phyloP scores from a whole-genome alignment of 2,329 filamentous ascomycete species.

The Ophiosphaerella korrae region DNA sequence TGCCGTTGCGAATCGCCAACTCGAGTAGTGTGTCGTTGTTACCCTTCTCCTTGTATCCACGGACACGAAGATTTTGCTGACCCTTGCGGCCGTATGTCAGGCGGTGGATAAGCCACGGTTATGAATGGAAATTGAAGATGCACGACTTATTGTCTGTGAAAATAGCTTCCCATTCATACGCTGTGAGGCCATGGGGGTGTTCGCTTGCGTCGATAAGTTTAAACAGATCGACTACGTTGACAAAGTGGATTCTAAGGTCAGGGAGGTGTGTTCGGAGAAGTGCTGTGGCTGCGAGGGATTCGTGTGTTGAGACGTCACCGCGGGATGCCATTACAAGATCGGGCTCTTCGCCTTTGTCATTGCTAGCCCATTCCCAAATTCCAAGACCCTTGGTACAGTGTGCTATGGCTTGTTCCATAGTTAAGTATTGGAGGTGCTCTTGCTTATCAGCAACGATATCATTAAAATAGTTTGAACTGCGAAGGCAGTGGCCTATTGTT shows the following conservation, averaged over 20 bases:
- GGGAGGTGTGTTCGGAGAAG: constrained; percentile 74
- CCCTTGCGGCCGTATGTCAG: constrained; percentile 77
- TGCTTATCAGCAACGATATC: constrained; percentile 82
- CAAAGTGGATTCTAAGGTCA: constrained; percentile 74
- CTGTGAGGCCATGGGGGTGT: constrained; percentile 71
- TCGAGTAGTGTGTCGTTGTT: constrained; percentile 84
- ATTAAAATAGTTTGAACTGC: constrained; percentile 78
- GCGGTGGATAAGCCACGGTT: constrained; percentile 79
- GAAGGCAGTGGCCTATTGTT: constrained; percentile 76
- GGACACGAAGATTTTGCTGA: constrained; percentile 71
- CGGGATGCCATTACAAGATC: constrained; percentile 78
- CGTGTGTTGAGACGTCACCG: constrained; percentile 75
- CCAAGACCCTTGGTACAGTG: constrained; percentile 81
- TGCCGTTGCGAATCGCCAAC: constrained; percentile 76
- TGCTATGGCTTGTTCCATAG: constrained; percentile 72
- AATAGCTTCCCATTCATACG: constrained; percentile 66
- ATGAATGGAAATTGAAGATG: constrained; percentile 85
- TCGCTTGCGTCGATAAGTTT: constrained; percentile 72
- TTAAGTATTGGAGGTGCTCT: constrained; percentile 75
- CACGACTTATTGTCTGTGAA: constrained; percentile 75
- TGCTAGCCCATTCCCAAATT: constrained; percentile 78
- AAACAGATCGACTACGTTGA: constrained; percentile 82
- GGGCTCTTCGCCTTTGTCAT: constrained; percentile 70
- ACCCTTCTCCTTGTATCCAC: constrained; percentile 81
- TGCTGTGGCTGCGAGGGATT: constrained; percentile 75